These are phyloP conservation scores for Mycena metata DNA, from an alignment of 768 basidiomycete species.

Conservation along the genomic window DNA sequence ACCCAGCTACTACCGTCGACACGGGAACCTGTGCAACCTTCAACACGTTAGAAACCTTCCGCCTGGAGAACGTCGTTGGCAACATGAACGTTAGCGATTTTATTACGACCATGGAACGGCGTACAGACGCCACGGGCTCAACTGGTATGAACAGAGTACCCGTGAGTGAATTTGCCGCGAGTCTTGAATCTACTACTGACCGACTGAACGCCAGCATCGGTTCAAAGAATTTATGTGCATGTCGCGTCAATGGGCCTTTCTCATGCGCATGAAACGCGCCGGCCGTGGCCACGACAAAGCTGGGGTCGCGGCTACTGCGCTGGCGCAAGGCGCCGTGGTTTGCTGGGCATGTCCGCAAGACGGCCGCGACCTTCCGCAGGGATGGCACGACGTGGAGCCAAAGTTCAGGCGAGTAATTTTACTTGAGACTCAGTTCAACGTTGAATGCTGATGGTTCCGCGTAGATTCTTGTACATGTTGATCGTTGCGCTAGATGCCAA, in stretches of 20 bases:
- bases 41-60: conserved; percentile 24
- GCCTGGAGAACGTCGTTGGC: conserved; percentile 27
- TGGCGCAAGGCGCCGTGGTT: conserved; percentile 24
- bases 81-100: neutral
- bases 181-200: too few relatives aligned
- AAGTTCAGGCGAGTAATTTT: conserved; percentile 1
- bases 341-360: conserved; percentile 41
- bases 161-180: too few relatives aligned
- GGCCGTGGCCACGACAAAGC: conserved; percentile 5
- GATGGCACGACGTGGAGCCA: conserved; percentile 17
- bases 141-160: neutral
- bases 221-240: conserved; percentile 14
- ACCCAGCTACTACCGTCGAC: neutral
- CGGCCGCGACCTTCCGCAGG: conserved; percentile 33
- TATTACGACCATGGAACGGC: neutral
- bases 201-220: neutral
- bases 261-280: neutral
- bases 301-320: conserved; percentile 19
- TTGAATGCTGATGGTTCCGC: too few relatives aligned
- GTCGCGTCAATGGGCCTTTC: neutral
- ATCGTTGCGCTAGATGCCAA: conserved; percentile 5
- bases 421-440: too few relatives aligned
- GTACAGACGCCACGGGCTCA: neutral
- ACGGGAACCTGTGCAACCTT: neutral
- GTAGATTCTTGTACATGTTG: conserved; percentile 16